Evolutionary conservation across 75 land plant species (phyloP), one percentile per base, ranked within the genome.

Genomic region (Azolla pinnata): DNA sequence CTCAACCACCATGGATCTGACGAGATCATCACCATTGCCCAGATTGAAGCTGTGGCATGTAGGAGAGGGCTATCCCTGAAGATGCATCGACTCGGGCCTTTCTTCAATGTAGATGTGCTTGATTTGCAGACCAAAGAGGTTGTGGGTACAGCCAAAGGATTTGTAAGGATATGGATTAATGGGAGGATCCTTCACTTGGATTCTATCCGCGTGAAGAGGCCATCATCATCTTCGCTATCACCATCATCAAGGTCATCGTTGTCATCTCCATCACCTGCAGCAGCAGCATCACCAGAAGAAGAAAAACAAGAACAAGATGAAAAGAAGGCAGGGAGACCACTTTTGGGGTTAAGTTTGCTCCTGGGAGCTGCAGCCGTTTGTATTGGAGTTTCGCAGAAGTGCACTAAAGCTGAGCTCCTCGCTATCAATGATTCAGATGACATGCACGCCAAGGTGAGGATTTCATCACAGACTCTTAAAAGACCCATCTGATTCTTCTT

Each of bases 351-450:
- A 26, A 90, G 84, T 9, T 56, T 88, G 64, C 77, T 85, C 54
- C 33, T 93, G 51, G 98, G 98, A 19, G 98, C 96, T 0, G 74
- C 75, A 47, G 84, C 82, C 0, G 64, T 93, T 29, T 69, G 98
- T 0, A 72, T 83, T 63, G 96, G 96, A 0, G 81, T 65, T 61
- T 96, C 88, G 25, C 47, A 58, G 16, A 84, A 81, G 1, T 93
- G 98, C 59, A 30, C 7, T 17, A 79, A 65, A 7, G 87, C 90
- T 5, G 83, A 93, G 82, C 75, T 93, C 25, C 81, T 93, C 5
- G 98, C 98, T 63, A 85, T 93, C 70, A 81, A 93, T 58, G 98
- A 93, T 64, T 63, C 79, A 0, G 72, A 81, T 56, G 64, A 75
- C 34, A 85, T 74, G 65, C 98, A 93, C 64, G 69, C 75, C 31